These are phyloP conservation scores for Pythium angustatum DNA, from an alignment of 352 stramenopile genomes.

Conservation along the genomic window DNA sequence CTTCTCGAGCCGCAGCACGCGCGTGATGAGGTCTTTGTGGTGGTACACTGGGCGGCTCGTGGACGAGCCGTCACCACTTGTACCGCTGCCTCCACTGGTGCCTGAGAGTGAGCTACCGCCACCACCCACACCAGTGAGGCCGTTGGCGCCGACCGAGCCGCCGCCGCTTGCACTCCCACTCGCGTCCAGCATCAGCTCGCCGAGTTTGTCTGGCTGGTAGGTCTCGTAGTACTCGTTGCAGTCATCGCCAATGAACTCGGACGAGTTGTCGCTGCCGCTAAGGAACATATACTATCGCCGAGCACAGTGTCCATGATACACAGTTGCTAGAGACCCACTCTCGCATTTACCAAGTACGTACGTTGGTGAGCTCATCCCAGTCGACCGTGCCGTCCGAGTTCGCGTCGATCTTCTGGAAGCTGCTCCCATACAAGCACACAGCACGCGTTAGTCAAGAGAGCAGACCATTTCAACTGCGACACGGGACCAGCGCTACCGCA, in stretches of 20 bases:
- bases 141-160: too few relatives aligned
- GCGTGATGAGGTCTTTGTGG: conserved; percentile 77
- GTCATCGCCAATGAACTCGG: conserved; percentile 67
- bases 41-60: conserved; percentile 37
- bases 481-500: conserved; percentile 31
- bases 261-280: conserved; percentile 61
- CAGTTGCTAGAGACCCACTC: too few relatives aligned
- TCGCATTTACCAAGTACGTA: too few relatives aligned
- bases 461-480: too few relatives aligned
- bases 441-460: neutral
- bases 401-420: conserved; percentile 88
- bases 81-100: conserved; percentile 12
- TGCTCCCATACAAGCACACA: conserved; percentile 16
- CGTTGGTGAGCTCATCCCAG: conserved; percentile 90
- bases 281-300: conserved; percentile 89
- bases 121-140: neutral
- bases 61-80: conserved; percentile 9
- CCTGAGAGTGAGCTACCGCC: too few relatives aligned
- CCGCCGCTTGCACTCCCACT: neutral
- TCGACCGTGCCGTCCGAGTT: conserved; percentile 87
- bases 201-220: conserved; percentile 54
- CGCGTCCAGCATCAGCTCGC: conserved; percentile 24
- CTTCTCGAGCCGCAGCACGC: conserved; percentile 64
- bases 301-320: too few relatives aligned
- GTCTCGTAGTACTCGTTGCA: conserved; percentile 67